These are phyloP conservation scores for Peniophora sp. DNA, from an alignment of 1,284 basidiomycete genomes.

Conservation along the genomic window DNA sequence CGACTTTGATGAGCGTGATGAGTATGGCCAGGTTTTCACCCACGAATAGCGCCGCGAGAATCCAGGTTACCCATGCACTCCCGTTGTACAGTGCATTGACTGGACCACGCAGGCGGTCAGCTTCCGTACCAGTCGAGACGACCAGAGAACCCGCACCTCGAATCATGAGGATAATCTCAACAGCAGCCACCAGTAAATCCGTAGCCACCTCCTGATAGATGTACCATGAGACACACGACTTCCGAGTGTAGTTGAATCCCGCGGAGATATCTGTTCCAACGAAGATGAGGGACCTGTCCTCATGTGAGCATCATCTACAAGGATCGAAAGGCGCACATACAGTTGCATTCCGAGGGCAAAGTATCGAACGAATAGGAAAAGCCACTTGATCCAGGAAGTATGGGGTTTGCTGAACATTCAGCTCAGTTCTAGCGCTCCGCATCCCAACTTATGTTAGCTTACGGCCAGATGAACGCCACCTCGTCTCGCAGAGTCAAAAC, in stretches of 20 bases:
- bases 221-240: conserved; percentile 20
- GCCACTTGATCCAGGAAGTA: conserved; percentile 10
- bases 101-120: conserved; percentile 5
- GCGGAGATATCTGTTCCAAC: conserved; percentile 7
- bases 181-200: conserved; percentile 19
- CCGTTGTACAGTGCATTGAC: conserved; percentile 25
- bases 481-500: conserved; percentile 32
- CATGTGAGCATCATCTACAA: neutral
- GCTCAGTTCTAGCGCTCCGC: neutral
- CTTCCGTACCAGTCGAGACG: neutral
- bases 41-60: conserved; percentile 17
- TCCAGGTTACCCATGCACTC: conserved; percentile 10
- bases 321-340: conserved; percentile 1
- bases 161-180: conserved; percentile 24
- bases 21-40: conserved; percentile 19
- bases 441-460: neutral
- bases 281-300: conserved; percentile 1
- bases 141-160: conserved; percentile 16
- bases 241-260: conserved; percentile 7
- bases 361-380: conserved; percentile 13
- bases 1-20: conserved; percentile 17
- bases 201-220: conserved; percentile 23
- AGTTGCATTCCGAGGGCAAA: conserved; percentile 12
- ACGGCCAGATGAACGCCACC: conserved; percentile 20
- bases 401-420: conserved; percentile 7